Evolutionary conservation across 345 rosid species (phyloP).

Genomic region (Rubroshorea leprosula): DNA sequence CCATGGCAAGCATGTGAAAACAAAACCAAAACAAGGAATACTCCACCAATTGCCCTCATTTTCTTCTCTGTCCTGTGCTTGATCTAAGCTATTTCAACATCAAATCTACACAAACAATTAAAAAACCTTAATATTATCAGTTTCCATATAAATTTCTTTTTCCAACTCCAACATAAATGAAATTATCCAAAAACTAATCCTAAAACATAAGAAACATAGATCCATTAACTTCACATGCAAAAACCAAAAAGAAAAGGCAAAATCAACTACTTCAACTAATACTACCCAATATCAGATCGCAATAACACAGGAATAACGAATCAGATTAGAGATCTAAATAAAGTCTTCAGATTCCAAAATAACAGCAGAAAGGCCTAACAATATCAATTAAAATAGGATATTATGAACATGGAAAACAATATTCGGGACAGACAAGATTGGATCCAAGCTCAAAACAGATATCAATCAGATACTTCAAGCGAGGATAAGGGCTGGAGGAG

Average conservation of each 20-base stretch:
- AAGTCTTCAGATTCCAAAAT: background rate
- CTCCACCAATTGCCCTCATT: constrained; percentile 31
- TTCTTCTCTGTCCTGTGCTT: constrained; percentile 19
- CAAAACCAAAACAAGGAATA: constrained; percentile 38
- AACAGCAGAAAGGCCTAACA: background rate
- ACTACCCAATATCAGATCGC: background rate
- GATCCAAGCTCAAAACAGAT: background rate
- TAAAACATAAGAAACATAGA: background rate
- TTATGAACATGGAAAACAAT: background rate
- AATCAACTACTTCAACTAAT: background rate
- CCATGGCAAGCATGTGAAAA: constrained; percentile 45
- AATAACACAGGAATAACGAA: background rate
- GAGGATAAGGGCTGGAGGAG: background rate
- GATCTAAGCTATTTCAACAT: constrained; percentile 15
- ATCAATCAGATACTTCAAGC: background rate
- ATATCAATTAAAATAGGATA: background rate
- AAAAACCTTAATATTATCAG: constrained; percentile 1
- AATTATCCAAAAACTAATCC: background rate
- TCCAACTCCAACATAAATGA: background rate
- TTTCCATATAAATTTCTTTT: background rate
- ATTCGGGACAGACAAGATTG: background rate
- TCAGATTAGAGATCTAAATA: background rate
- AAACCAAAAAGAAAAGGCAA: background rate
- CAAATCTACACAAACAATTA: constrained; percentile 17
- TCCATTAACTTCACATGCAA: background rate